Evolutionary conservation across 768 basidiomycete species (phyloP), one percentile per base, ranked within the genome.

Genomic region (Russula vinacea): DNA sequence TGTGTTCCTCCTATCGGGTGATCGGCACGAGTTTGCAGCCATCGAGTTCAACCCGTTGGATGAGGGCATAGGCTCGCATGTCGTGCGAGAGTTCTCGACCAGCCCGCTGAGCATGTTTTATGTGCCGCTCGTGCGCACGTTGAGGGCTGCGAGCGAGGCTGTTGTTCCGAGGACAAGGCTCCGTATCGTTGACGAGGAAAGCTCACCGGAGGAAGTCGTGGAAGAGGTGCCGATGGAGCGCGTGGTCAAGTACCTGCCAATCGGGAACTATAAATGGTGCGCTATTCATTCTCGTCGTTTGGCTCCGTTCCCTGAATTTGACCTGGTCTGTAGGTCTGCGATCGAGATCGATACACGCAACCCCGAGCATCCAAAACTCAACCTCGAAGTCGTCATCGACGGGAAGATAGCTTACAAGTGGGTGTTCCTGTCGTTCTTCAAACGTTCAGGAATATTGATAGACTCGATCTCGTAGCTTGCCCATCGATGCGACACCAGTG

Each of bases 11-110:
- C 74, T 91, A 51, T 85, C 84, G 2, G 89, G 89, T 9, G 90
- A 90, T 71, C 79, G 89, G 24, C 90, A 92, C 72, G 89, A 91
- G 74, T 91, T 90, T 69, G 89, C 89, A 1, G 83, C 83, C 5
- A 80, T 90, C 67, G 83, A 87, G 74, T 87, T 84, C 72, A 78
- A 77, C 58, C 70, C 78, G 62, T 66, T 73, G 50, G 71, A 76
- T 65, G 60, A 72, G 17, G 57, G 72, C 49, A 8, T 4, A 0
- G 47, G 47, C 39, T 67, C 74, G 6, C 76, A 84, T 65, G 67
- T 76, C 9, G 78, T 89, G 32, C 73, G 77, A 50, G 90, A 91
- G 70, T 79, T 90, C 64, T 88, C 86, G 26, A 89, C 88, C 7
- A 80, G 79, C 65, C 89, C 90, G 6, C 70, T 88, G 70, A 87